Evolutionary conservation across 768 basidiomycete species (phyloP), one percentile per base, ranked within the genome.

Genomic region (Rhodotorula sphaerocarpa): DNA sequence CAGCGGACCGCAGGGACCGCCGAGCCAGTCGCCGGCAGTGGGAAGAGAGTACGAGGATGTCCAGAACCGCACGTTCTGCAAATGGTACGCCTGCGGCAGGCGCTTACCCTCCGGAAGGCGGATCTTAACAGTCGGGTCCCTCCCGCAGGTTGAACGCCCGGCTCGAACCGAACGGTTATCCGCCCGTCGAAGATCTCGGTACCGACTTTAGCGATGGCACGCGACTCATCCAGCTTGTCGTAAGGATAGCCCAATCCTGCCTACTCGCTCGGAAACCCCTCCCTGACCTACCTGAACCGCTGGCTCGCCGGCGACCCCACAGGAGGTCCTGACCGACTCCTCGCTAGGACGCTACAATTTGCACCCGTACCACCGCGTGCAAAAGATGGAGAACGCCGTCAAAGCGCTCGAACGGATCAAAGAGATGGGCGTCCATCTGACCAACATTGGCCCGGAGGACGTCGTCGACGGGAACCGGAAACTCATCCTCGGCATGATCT

Each of bases 391-490:
- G 80, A 99, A 99, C 76, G 92, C 93, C 52, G 92, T 89, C 76
- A 90, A 90, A 75, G 95, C 95, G 0, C 77, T 99, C 50, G 88
- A 93, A 69, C 96, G 95, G 76, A 96, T 99, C 75, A 86, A 85
- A 36, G 88, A 63, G 36, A 65, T 65, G 52, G 67, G 62, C 16
- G 89, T 97, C 58, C 92, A 93, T 73, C 79, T 99, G 66, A 97
- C 92, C 39, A 97, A 97, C 76, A 96, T 99, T 65, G 93, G 91
- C 21, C 89, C 92, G 15, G 93, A 96, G 82, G 93, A 97, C 75
- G 95, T 97, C 74, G 91, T 99, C 59, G 95, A 99, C 75, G 92
- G 92, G n/a, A 95, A 93, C 75, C 76, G 92, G 67, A 99, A 97
- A 76, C 86, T 99, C 58, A 96, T 93, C 55, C 82, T 97, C 30